A percentile compares a stretch with the other conserved stretches of the same genome.
phyloP scores from a whole-genome alignment of 106 monocot species.

The Amphibolis antarctica region DNA sequence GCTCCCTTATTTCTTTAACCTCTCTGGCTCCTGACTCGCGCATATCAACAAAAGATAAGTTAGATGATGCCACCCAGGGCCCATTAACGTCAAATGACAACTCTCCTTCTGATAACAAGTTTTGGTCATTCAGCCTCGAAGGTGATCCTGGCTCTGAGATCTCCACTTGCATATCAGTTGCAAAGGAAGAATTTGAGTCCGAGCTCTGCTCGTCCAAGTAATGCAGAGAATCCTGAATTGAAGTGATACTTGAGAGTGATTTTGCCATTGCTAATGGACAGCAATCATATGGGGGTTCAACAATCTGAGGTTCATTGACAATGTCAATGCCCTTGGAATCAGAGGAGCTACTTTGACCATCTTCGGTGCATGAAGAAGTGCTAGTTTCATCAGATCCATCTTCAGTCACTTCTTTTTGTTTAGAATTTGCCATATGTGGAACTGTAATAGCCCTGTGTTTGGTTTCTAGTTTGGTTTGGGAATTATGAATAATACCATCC shows the following conservation, averaged over 20 bases:
- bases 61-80: conserved; percentile 28
- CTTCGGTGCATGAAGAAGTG: conserved; percentile 26
- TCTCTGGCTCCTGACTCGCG: conserved; percentile 25
- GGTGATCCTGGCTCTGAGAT: conserved; percentile 13
- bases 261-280: conserved; percentile 51
- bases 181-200: conserved; percentile 15
- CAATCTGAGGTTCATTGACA: conserved; percentile 20
- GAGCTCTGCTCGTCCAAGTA: conserved; percentile 2
- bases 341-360: conserved; percentile 7
- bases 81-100: not conserved
- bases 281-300: conserved; percentile 60
- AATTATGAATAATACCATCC: not conserved
- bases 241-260: conserved; percentile 14
- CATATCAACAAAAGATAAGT: conserved; percentile 21
- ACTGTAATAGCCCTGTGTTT: conserved; percentile 1
- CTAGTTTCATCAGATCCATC: conserved; percentile 6
- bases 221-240: conserved; percentile 22
- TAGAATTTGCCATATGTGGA: not conserved
- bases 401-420: conserved; percentile 1
- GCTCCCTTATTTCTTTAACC: conserved; percentile 14
- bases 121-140: conserved; percentile 2
- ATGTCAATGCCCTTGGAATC: conserved; percentile 6
- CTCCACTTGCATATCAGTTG: conserved; percentile 17
- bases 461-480: not conserved
- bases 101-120: conserved; percentile 6